These are phyloP conservation scores for Graphiopsis chlorocephala DNA, from an alignment of 2,329 filamentous ascomycete genomes.

Conservation along the genomic window DNA sequence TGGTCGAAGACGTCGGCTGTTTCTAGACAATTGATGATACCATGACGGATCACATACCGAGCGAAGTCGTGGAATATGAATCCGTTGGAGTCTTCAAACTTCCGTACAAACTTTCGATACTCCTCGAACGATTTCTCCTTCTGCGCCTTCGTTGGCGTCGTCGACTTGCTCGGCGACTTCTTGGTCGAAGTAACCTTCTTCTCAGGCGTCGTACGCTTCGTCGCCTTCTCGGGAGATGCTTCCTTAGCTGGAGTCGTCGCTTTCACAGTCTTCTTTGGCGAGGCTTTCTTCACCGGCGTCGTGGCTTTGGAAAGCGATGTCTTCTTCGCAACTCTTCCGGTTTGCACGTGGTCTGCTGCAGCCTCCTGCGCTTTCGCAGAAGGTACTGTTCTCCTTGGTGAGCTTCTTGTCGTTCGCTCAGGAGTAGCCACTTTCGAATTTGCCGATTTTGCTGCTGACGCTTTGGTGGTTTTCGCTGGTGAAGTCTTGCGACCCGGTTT, in stretches of 20 bases:
- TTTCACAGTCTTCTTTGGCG: background rate
- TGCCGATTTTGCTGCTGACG: background rate
- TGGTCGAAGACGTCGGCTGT: background rate
- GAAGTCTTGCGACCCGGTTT: background rate
- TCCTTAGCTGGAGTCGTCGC: background rate
- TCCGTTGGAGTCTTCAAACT: background rate
- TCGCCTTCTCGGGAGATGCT: constrained; percentile 3
- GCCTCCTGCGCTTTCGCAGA: constrained; percentile 3
- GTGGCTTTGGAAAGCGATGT: constrained; percentile 16
- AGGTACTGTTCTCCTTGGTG: background rate
- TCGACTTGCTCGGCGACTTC: background rate
- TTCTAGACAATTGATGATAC: background rate
- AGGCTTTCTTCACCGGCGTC: background rate
- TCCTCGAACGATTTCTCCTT: background rate
- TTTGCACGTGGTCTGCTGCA: background rate
- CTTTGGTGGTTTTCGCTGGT: constrained; percentile 4
- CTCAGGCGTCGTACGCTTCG: background rate
- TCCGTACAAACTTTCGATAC: too few relatives aligned
- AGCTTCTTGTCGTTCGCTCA: background rate
- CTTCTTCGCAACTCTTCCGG: constrained; percentile 6
- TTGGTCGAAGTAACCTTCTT: background rate
- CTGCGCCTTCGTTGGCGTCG: background rate
- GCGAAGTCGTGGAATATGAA: background rate
- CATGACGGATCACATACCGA: background rate
- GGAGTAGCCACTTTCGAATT: background rate